These are phyloP conservation scores for Fraxinus sp. DNA, from an alignment of 305 asterid genomes.

Conservation along the genomic window DNA sequence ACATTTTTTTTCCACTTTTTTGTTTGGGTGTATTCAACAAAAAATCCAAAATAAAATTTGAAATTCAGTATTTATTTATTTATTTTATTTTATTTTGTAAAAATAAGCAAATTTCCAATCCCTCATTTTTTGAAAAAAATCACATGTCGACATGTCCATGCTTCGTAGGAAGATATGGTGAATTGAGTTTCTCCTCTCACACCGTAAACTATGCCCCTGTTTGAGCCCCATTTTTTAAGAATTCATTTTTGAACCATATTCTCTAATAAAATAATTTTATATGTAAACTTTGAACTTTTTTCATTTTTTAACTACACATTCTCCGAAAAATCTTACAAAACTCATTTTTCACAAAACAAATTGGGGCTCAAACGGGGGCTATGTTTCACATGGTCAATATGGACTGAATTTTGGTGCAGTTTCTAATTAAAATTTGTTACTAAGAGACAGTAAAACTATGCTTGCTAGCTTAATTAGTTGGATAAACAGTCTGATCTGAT, in stretches of 20 bases:
- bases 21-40: background rate
- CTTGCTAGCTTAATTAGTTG: background rate
- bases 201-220: background rate
- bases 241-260: too few relatives aligned
- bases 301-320: too few relatives aligned
- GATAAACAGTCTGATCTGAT: slow-evolving; percentile 15
- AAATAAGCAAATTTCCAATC: background rate
- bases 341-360: background rate
- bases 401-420: slow-evolving; percentile 3
- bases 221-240: background rate
- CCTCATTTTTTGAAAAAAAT: background rate
- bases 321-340: background rate
- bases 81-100: background rate
- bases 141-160: background rate
- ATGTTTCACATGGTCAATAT: background rate
- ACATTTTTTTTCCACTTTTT: background rate
- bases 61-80: background rate
- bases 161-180: background rate
- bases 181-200: background rate
- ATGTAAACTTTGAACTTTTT: background rate
- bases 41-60: background rate
- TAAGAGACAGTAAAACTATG: background rate
- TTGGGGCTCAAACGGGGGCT: background rate
- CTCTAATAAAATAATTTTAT: too few relatives aligned
- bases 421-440: background rate